These are phyloP conservation scores for Debaryomyces psychrophilus DNA, from an alignment of 1,139 yeast genomes.

Conservation along the genomic window DNA sequence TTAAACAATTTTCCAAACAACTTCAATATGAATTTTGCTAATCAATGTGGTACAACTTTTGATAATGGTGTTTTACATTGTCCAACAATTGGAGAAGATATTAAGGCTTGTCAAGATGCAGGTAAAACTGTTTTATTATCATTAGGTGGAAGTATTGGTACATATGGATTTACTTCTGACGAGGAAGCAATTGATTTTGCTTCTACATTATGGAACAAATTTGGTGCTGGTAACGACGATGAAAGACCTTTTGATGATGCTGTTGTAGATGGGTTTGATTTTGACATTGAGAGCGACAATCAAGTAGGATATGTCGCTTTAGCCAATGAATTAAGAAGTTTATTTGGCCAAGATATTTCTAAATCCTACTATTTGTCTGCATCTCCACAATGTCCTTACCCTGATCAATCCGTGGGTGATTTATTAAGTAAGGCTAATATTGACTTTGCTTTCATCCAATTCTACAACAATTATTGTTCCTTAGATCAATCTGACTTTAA, in stretches of 20 bases:
- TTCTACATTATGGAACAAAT: constrained; percentile 72
- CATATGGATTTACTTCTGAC: constrained; percentile 68
- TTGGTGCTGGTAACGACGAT: constrained; percentile 66
- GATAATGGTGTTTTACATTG: constrained; percentile 61
- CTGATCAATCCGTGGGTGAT: constrained; percentile 77
- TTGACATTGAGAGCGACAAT: constrained; percentile 42
- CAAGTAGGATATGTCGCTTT: constrained; percentile 60
- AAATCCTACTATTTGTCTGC: constrained; percentile 76
- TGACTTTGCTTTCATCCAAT: constrained; percentile 85
- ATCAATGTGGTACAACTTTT: constrained; percentile 57
- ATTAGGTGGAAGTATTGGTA: constrained; percentile 79
- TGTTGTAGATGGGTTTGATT: constrained; percentile 44
- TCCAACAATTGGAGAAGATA: constrained; percentile 65
- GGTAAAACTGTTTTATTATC: constrained; percentile 80
- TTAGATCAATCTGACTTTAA: constrained; percentile 29
- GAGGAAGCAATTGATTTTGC: constrained; percentile 68
- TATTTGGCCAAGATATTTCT: constrained; percentile 52
- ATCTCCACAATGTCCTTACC: constrained; percentile 90
- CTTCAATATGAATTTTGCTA: constrained; percentile 59
- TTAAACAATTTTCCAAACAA: constrained; percentile 57
- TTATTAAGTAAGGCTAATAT: constrained; percentile 59
- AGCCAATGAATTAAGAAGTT: constrained; percentile 57
- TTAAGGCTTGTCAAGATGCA: constrained; percentile 66
- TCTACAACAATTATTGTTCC: constrained; percentile 83
- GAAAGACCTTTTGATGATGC: constrained; percentile 73